Evolutionary conservation across 2,329 filamentous ascomycete genomes (phyloP), one percentile per base, ranked within the genome.

Genomic region (Aspergillus hiratsukae): DNA sequence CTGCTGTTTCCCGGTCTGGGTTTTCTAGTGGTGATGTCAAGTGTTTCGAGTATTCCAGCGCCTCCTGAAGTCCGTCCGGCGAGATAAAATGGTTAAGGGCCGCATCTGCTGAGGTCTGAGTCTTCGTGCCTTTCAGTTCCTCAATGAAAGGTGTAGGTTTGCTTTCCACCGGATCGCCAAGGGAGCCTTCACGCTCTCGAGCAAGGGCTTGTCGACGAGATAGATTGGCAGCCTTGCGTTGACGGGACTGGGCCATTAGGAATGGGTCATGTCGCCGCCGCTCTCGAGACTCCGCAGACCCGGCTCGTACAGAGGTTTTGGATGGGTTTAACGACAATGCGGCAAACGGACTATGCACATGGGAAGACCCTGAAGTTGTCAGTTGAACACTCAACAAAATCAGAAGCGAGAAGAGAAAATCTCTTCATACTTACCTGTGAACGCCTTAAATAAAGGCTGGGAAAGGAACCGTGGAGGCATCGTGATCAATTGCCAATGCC

Each of bases 181-280:
- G 80, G 48, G 81, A 80, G 49, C 80, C 80, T 57, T 84, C 80
- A 57, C 90, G 85, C 69, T 86, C 79, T 61, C 84, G 77, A 58
- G 84, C 74, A 54, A 97, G 82, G 60, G 86, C 85, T 60, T 84
- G 80, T 67, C 88, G 90, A 52, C 90, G 86, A 68, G 88, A 83
- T 48, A 93, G 72, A 70, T 96, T 96, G 63, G 88, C 90, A 10
- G 88, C 85, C 75, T 93, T 96, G 60, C 90, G 87, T 71, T 91
- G 90, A 67, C 88, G 84, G 31, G 90, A 87, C 74, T 95, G 90
- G 3, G 88, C 88, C 75, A 88, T 84, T 58, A 87, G 81, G 71
- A 95, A 97, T 0, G 91, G 91, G 66, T 97, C 91, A 69, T 88
- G 86, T 58, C 83, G 83, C 60, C 83, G 81, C 58, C 83, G 82